Evolutionary conservation across 352 stramenopile species (phyloP), one percentile per base, ranked within the genome.

Genomic region (Blastocystis sp.): DNA sequence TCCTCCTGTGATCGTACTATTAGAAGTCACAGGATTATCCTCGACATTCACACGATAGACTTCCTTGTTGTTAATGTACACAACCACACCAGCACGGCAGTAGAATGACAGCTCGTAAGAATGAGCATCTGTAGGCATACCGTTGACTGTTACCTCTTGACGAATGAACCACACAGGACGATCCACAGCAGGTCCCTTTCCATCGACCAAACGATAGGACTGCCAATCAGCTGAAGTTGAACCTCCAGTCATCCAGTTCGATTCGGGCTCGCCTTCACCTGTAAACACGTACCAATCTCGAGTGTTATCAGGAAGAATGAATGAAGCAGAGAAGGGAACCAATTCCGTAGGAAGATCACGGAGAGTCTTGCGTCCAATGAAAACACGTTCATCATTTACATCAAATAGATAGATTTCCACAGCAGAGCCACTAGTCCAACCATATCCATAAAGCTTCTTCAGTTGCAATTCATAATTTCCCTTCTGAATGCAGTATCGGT

Each of bases 1-100:
- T 29, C 77, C 77, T 32, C 77, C 77, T 29, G 57, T 77, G 46
- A 78, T 74, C 0, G 77, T 87, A 7, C 21, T 74, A 14, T 42
- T 51, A 37, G 35, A 46, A 27, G 16, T 46, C 5, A 81, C 56
- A 35, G 29, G 24, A n/a, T 52, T 24, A 21, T 87, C 77, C n/a
- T 21, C 56, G 6, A 87, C 59, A 46, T 87, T 66, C 59, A 37
- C 39, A 37, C 77, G 59, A 42, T 87, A 87, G 21, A 87, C 49
- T 42, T 87, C 77, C 24, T 87, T 77, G 19, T 58, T 58, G 52
- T 87, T 87, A 3, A 87, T 24, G 27, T 87, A 87, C 42, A 87
- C 56, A 16, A 87, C 77, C 37, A 87, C 57, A 0, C 77, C 77
- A n/a, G 77, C 51, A 27, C 77, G 71, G 49, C 71, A 83, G 49